phyloP scores from a whole-genome alignment of 2,329 filamentous ascomycete genomes.

The Cladosporium sp. region DNA sequence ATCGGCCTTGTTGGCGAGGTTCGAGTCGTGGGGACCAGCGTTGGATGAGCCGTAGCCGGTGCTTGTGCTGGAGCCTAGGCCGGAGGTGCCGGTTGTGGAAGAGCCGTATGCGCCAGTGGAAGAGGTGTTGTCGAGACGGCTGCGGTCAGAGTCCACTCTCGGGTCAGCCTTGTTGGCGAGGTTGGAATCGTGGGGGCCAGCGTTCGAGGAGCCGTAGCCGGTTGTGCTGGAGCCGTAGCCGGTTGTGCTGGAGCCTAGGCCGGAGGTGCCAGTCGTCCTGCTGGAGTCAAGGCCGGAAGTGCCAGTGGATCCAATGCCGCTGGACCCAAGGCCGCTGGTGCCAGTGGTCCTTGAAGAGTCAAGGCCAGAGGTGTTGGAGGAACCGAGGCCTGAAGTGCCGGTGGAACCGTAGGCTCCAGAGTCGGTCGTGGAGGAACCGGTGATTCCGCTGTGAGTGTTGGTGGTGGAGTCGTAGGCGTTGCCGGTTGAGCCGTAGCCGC shows the following conservation, averaged over 20 bases:
- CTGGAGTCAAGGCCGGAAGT: slow-evolving; percentile 1
- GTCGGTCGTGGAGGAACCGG: background rate
- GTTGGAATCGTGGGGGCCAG: slow-evolving; percentile 1
- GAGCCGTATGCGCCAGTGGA: slow-evolving; percentile 4
- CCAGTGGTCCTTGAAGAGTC: slow-evolving; percentile 3
- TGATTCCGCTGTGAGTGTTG: background rate
- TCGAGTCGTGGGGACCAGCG: background rate
- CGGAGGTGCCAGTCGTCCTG: slow-evolving; percentile 5
- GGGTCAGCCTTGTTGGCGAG: slow-evolving; percentile 7
- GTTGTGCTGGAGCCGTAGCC: slow-evolving; percentile 19
- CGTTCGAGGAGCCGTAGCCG: slow-evolving; percentile 14
- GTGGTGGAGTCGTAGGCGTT: background rate
- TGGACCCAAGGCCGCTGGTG: slow-evolving; percentile 2
- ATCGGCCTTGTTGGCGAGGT: slow-evolving; percentile 9
- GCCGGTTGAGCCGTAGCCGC: slow-evolving; percentile 1
- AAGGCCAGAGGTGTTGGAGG: background rate
- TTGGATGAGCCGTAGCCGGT: slow-evolving; percentile 15
- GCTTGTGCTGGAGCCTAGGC: slow-evolving; percentile 2
- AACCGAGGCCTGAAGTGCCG: background rate
- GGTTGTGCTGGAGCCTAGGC: background rate
- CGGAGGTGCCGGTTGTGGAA: background rate
- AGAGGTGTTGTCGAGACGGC: slow-evolving; percentile 1
- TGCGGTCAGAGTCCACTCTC: background rate
- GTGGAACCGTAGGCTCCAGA: background rate
- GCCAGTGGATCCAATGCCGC: slow-evolving; percentile 1